Evolutionary conservation across 2,329 filamentous ascomycete genomes (phyloP).

Genomic region (Colletotrichum coccodes): DNA sequence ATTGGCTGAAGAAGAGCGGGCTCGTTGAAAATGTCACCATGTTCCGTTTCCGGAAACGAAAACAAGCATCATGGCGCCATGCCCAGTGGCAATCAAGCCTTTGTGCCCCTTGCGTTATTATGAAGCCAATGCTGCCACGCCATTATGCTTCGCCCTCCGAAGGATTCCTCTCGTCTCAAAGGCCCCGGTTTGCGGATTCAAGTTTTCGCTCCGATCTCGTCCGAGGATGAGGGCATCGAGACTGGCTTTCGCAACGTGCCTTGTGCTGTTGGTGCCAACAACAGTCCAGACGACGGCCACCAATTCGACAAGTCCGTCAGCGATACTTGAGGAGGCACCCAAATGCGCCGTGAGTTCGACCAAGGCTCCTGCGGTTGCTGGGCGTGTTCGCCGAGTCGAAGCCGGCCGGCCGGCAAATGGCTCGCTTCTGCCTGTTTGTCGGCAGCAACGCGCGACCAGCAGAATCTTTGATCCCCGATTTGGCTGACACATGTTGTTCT

Average conservation of each 20-base stretch:
- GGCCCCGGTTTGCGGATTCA: neutral
- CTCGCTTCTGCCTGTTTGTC: neutral
- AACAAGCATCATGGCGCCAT: neutral
- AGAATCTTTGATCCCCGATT: neutral
- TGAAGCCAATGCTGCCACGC: neutral
- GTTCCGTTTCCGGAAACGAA: neutral
- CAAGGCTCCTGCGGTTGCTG: too few species aligned
- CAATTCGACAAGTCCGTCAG: neutral
- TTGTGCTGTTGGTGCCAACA: neutral
- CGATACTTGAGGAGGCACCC: slow-evolving; percentile 2
- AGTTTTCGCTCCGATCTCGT: neutral
- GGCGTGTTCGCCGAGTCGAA: neutral
- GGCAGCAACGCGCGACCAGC: neutral
- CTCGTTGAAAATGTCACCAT: too few species aligned
- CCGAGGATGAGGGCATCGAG: neutral
- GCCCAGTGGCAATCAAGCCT: neutral
- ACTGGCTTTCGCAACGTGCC: neutral
- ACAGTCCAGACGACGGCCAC: neutral
- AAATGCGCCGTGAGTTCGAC: slow-evolving; percentile 18
- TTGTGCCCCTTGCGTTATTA: neutral
- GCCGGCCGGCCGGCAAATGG: neutral
- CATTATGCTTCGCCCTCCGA: neutral
- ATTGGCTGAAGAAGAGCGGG: neutral
- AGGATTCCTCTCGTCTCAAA: neutral
- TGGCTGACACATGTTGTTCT: neutral